Conservation (phyloP, 140 eudicot species). For the Stevia rebaudiana region DNA sequence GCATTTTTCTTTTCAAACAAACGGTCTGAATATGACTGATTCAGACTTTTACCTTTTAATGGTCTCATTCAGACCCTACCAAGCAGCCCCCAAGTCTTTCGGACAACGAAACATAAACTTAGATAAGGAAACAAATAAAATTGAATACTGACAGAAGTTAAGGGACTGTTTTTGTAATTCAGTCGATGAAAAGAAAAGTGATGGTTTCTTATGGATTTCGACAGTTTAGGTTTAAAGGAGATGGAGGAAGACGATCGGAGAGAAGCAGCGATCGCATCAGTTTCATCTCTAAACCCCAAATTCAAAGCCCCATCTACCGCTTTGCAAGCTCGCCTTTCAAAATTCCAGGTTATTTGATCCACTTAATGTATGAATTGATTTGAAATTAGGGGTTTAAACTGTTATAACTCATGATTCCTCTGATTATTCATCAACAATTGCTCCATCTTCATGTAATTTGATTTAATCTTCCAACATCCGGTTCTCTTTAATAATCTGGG, state of each 20-base stretch:
- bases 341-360: slow-evolving; percentile 43
- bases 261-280: slow-evolving; percentile 67
- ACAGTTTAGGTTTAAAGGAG: slow-evolving; percentile 8
- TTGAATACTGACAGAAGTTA: too few relatives aligned
- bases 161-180: too few relatives aligned
- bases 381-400: background rate
- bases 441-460: background rate
- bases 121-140: too few relatives aligned
- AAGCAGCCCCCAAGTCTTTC: too few relatives aligned
- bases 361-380: background rate
- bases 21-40: too few relatives aligned
- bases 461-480: background rate
- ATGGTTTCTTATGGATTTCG: too few relatives aligned
- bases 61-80: too few relatives aligned
- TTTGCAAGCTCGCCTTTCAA: slow-evolving; percentile 46
- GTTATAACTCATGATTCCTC: background rate
- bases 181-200: too few relatives aligned
- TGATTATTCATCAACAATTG: background rate
- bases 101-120: too few relatives aligned
- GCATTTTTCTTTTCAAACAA: too few relatives aligned
- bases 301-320: slow-evolving; percentile 30
- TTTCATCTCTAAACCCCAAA: slow-evolving; percentile 42
- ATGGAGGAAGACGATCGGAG: slow-evolving; percentile 44
- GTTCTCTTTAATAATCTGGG: background rate
- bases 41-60: too few relatives aligned